Percentiles rank a stretch among this genome's conserved stretches.
Conservation (phyloP, 306 rosid genomes). For the Vigna nakashimae region DNA sequence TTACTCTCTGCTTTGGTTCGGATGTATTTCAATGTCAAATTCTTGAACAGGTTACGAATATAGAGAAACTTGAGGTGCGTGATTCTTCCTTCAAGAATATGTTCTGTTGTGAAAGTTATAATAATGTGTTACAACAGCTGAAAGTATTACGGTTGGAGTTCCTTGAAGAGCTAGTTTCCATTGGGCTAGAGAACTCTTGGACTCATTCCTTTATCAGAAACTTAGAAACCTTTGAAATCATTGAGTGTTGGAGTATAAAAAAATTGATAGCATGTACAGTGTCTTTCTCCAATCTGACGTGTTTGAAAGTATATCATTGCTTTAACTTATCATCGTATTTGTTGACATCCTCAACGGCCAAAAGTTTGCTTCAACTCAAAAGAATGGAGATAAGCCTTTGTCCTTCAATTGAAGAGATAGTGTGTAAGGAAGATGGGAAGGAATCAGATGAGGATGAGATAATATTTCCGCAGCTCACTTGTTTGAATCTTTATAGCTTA, state of each 20-base stretch:
- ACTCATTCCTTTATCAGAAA: not conserved
- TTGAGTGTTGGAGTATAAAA: too few species aligned
- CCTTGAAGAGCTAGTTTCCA: not conserved
- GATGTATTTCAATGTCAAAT: not conserved
- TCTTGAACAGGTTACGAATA: not conserved
- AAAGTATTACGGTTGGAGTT: not conserved
- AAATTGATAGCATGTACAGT: too few species aligned
- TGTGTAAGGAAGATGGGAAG: too few species aligned
- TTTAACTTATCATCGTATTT: too few species aligned
- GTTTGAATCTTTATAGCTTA: accelerated
- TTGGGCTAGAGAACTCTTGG: not conserved
- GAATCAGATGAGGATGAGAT: not conserved
- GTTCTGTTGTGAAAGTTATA: not conserved
- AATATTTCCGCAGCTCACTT: not conserved
- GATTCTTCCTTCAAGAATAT: not conserved
- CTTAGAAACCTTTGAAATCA: not conserved
- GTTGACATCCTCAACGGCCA: too few species aligned
- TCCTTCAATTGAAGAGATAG: too few species aligned
- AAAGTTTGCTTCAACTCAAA: too few species aligned
- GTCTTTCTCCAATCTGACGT: too few species aligned
- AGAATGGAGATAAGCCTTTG: too few species aligned
- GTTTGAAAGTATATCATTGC: not conserved
- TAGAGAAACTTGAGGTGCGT: not conserved
- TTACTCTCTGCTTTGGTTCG: not conserved
- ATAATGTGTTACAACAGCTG: not conserved